Evolutionary conservation across 23 red algal species (phyloP), one percentile per base, ranked within the genome.

Genomic region (Gracilaria domingensis): DNA sequence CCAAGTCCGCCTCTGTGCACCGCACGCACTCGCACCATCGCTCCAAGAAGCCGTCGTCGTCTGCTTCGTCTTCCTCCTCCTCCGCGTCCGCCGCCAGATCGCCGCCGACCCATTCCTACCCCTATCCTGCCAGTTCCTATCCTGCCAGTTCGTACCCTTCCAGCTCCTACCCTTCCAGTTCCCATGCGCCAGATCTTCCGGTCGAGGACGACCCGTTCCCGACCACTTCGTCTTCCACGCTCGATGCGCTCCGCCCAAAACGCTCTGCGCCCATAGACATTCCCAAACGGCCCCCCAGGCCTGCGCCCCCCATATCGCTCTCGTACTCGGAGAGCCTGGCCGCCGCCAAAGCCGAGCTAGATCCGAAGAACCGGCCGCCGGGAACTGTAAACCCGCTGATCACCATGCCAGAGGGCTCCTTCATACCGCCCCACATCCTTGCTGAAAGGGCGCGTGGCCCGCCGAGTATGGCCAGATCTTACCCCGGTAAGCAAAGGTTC

Each of bases 391-490:
- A 77, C 21, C 72, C 72, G n/a, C 26, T 49, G 26, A 77, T 77
- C 23, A 51, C 45, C 40, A 77, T 77, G 72, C 72, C 72, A 0
- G 72, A 51, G 38, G 72, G 72, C 45, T 56, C 47, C 0, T 88
- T 88, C 48, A 66, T 88, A 66, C 84, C 84, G 49, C 84, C 84
- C 25, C 84, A 88, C 44, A 54, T 88, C 54, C 84, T 88, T 28
- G 84, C 84, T 34, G 58, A 65, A 28, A 32, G 53, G n/a, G 53
- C 79, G 3, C 53, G 58, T 24, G 58, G 58, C 21, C 79, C 79
- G 36, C 54, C 53, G 36, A 23, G 7, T 21, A 82, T 82, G 79
- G 79, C 79, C 58, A 37, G 79, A 8, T 82, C 79, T 20, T 82
- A 64, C 58, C 72, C 72, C 26, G 72, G 72, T 25, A 77, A 77